Evolutionary conservation across 495 filamentous ascomycete genomes (phyloP).

Genomic region (Penicillium paradoxum): DNA sequence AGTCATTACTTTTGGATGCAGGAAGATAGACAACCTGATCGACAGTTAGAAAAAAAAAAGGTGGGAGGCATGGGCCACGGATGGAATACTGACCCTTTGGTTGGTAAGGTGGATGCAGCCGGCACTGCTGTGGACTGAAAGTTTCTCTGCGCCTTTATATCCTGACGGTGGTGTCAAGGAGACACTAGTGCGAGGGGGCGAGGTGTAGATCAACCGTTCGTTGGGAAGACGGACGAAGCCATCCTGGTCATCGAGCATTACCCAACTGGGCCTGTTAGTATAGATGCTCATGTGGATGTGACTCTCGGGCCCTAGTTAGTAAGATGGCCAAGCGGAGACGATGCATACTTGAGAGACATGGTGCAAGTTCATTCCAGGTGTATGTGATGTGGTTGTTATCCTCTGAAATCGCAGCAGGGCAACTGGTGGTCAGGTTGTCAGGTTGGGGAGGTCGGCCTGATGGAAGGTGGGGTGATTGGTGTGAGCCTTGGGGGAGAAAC

Average conservation of each 20-base stretch:
- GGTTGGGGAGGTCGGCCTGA: not conserved
- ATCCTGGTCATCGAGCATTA: conserved; percentile 64
- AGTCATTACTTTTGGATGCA: conserved; percentile 54
- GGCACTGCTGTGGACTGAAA: conserved; percentile 53
- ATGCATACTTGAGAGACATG: conserved; percentile 15
- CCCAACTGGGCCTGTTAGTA: conserved; percentile 53
- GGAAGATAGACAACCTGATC: conserved; percentile 85
- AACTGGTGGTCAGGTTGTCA: not conserved
- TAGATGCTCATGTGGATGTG: not conserved
- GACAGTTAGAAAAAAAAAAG: not conserved
- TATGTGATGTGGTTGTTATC: not conserved
- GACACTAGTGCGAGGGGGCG: conserved; percentile 65
- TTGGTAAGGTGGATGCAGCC: conserved; percentile 81
- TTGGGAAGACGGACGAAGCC: conserved; percentile 65
- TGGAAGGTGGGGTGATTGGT: not conserved
- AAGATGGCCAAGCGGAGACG: not conserved
- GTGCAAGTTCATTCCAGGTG: conserved; percentile 1
- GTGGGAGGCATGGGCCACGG: not conserved
- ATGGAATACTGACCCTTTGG: conserved; percentile 64
- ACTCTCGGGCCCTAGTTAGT: not conserved
- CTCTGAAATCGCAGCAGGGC: not conserved
- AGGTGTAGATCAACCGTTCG: conserved; percentile 64
- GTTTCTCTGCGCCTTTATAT: conserved; percentile 51
- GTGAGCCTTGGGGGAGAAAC: not conserved
- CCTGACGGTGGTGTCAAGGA: conserved; percentile 56